Base-by-base conservation (phyloP, 805 yeast species). In the Lachancea quebecensis region DNA sequence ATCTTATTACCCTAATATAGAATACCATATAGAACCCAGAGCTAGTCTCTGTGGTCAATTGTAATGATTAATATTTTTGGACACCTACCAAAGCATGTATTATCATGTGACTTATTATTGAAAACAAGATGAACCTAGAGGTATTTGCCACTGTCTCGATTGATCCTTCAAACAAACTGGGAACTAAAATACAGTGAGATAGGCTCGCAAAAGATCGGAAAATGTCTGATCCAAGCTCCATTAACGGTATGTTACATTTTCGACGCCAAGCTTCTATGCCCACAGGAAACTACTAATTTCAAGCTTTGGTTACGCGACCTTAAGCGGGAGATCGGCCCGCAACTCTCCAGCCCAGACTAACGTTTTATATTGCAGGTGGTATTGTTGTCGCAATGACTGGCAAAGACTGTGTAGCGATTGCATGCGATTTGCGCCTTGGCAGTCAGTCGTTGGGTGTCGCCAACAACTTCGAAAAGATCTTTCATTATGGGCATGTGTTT, bases 381-480 rank as follows among this genome's bases (percentile, higher is more conserved):
- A 77, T 95, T 52, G 96, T 95, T 42, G 95, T 95, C 30, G 99
- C 99, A 53, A 93, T 93, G 99, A 83, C 83, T 21, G 99, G 99
- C 58, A 90, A 95, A 63, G 97, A 89, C 56, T 93, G 99, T 73
- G 90, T 93, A 45, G 99, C 98, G 28, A 89, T 93, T 59, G 99
- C 97, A 3, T 83, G 93, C 57, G 99, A 93, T 69, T 73, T 93
- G 61, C 82, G 98, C 59, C 73, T 93, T 50, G 99, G 99, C 17
- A 80, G 81, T 64, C 99, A 93, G 66, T 86, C 96, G 6, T 72
- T 93, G 18, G 97, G 98, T 45, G 79, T 93, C 39, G 73, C 97
- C 39, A 89, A 89, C 66, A 83, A 89, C 59, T 95, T 93, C 66
- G 97, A 93, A 61, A 93, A 93, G 72, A 75, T 93, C 49, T 89